A percentile compares a stretch with the other conserved stretches of the same genome.
These are phyloP conservation scores for Malus hybrid DNA, from an alignment of 331 rosid genomes.

Conservation along the genomic window DNA sequence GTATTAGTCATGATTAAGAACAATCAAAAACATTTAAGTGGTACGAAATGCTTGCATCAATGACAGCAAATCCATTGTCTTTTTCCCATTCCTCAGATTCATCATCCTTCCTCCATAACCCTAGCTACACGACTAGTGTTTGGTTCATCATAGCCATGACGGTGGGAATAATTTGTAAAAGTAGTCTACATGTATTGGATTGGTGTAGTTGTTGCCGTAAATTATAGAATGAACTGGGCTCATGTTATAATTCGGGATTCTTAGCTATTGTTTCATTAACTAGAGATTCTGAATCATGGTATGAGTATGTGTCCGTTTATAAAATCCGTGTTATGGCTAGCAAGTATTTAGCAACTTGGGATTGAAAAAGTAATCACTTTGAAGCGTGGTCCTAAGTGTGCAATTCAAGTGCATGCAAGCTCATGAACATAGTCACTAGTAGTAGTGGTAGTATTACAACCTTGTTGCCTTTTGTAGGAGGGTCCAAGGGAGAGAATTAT, in stretches of 20 bases:
- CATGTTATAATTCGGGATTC: too few relatives aligned
- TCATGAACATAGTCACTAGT: slow-evolving; percentile 16
- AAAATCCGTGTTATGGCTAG: background rate
- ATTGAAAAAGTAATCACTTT: background rate
- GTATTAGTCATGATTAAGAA: background rate
- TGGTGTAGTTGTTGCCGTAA: too few relatives aligned
- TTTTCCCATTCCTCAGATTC: background rate
- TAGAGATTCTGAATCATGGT: too few relatives aligned
- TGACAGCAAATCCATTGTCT: background rate
- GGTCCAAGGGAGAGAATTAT: background rate
- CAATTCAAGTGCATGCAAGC: slow-evolving; percentile 28
- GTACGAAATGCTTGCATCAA: background rate
- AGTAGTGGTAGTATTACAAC: too few relatives aligned
- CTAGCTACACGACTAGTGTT: background rate
- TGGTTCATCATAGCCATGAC: background rate
- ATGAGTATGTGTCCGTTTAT: too few relatives aligned
- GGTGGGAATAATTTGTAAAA: too few relatives aligned
- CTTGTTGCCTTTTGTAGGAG: background rate
- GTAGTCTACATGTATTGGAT: too few relatives aligned
- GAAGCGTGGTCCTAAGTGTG: background rate
- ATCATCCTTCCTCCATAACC: background rate
- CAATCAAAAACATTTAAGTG: background rate
- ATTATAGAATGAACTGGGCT: too few relatives aligned
- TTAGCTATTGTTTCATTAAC: too few relatives aligned
- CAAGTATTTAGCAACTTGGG: background rate